Conservation (phyloP, 208 protist species). For the Trichomonas tenax region DNA sequence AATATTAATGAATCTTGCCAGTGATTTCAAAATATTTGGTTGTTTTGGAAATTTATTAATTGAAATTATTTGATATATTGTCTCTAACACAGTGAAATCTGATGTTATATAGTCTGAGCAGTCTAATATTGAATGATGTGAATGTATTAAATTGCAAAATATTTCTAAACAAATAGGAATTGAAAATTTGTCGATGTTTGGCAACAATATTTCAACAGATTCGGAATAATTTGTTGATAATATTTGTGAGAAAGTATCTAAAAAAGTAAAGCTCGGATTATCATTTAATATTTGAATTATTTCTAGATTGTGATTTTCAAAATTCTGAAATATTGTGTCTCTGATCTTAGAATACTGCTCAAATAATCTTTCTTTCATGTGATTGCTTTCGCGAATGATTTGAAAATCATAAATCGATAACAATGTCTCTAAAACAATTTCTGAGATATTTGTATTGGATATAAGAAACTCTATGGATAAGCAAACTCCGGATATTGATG, state of each 20-base stretch:
- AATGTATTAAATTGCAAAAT: neutral
- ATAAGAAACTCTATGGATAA: neutral
- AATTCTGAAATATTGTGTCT: neutral
- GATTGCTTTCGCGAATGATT: neutral
- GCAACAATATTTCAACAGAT: neutral
- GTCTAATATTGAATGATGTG: neutral
- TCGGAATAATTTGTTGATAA: neutral
- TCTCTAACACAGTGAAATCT: neutral
- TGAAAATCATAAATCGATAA: neutral
- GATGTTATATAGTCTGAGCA: neutral
- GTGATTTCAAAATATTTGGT: neutral
- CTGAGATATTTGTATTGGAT: neutral
- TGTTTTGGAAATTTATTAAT: neutral
- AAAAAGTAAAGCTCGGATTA: neutral
- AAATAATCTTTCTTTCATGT: neutral
- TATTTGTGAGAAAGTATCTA: neutral
- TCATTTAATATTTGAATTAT: neutral
- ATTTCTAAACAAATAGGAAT: neutral
- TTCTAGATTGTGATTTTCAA: neutral
- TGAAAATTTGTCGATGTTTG: neutral
- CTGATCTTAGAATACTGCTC: neutral
- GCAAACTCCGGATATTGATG: neutral
- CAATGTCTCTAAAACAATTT: neutral
- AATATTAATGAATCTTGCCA: neutral
- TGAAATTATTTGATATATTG: neutral